Evolutionary conservation across 306 rosid species (phyloP), one percentile per base, ranked within the genome.

Genomic region (Gleditsia sinensis): DNA sequence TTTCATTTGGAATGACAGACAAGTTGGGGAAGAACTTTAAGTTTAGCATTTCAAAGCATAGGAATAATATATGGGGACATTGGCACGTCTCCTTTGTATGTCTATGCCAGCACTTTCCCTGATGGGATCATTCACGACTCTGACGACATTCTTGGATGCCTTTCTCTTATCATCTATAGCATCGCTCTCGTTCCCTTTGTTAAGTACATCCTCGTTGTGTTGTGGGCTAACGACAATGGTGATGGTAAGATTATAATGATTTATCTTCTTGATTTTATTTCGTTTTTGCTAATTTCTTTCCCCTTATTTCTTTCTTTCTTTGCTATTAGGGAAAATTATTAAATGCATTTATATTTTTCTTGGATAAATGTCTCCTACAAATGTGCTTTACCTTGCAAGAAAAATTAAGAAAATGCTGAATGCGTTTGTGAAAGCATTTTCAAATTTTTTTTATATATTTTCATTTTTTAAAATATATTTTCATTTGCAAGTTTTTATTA

Each of bases 1-100:
- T 32, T 32, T 14, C 53, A 11, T 42, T 11, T 4, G 20, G 28
- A 28, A 12, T 6, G 30, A 10, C 61, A 40, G 53, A 8, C 27
- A 69, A 77, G 30, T 40, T 86, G 87, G 89, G 36, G 7, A 49
- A 71, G 79, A 17, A 86, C 89, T 5, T 34, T 89, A 70, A 78
- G 79, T 13, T 71, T 89, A 60, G 91, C 94, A n/a, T 85, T 86
- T 74, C 94, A 87, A 70, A 83, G 91, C 73, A 42, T 89, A 13
- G 94, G 94, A 51, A 56, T 87, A 7, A 78, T 86, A 55, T 89
- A 89, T 4, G 94, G 91, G 4, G 94, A 89, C 83, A 84, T 89
- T 7, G 94, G 94, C 20, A 89, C 94, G 1, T 89, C 94, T 1
- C 94, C 94, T 0, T 74, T 89, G 4, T 89, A 86, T 20, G 91